These are phyloP conservation scores for Thelonectria rubi DNA, from an alignment of 2,329 filamentous ascomycete species.

Conservation along the genomic window DNA sequence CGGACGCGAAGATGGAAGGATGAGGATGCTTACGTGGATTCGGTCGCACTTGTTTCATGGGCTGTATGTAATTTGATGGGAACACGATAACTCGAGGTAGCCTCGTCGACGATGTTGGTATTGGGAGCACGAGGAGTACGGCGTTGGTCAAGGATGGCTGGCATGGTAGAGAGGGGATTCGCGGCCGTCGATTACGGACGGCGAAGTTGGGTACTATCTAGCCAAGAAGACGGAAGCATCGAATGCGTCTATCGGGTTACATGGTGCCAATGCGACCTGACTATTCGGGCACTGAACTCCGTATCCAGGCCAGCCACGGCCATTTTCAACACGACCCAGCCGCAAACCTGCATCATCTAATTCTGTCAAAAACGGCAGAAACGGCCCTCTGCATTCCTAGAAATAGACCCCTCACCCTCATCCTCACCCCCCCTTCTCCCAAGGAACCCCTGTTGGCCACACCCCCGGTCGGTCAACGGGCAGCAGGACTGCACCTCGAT, in stretches of 20 bases:
- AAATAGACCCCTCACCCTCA: neutral
- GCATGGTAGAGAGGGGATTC: neutral
- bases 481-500: neutral
- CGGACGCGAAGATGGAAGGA: slow-evolving; percentile 66
- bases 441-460: neutral
- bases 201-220: neutral
- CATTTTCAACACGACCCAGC: neutral
- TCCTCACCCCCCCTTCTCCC: neutral
- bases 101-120: neutral
- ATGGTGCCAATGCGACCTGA: neutral
- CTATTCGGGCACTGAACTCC: neutral
- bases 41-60: neutral
- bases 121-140: slow-evolving; percentile 5
- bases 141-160: slow-evolving; percentile 5
- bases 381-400: neutral
- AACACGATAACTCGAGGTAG: slow-evolving; percentile 27
- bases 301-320: neutral
- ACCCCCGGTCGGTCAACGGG: neutral
- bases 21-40: slow-evolving; percentile 42
- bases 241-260: neutral
- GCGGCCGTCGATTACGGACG: neutral
- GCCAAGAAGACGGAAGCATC: neutral
- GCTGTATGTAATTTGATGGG: neutral
- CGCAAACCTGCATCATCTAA: neutral
- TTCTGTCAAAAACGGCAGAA: neutral